Conservation (phyloP, 192 early-diverging fungal species). For the Spinellus fusiger region DNA sequence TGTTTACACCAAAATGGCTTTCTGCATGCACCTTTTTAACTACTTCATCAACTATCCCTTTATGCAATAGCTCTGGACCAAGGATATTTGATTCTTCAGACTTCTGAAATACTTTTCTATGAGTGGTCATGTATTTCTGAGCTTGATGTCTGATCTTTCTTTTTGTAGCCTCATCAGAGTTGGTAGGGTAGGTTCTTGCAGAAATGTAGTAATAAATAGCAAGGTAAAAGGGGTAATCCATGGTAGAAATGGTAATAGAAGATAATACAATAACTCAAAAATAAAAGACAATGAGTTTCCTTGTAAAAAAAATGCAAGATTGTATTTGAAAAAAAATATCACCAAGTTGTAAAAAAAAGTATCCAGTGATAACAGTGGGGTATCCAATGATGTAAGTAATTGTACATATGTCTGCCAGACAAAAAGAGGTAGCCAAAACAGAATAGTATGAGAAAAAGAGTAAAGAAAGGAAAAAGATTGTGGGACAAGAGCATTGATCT, state of each 20-base stretch:
- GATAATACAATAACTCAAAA: too few species aligned
- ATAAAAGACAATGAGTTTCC: too few species aligned
- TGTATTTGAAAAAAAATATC: too few species aligned
- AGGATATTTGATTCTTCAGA: neutral
- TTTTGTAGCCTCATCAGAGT: neutral
- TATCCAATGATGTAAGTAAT: too few species aligned
- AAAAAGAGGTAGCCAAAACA: too few species aligned
- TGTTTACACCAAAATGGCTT: neutral
- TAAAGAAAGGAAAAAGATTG: too few species aligned
- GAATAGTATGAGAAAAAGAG: too few species aligned
- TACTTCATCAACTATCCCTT: neutral
- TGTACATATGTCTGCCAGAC: too few species aligned
- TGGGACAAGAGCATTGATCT: too few species aligned
- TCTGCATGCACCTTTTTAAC: slow-evolving; percentile 3
- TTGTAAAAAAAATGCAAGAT: too few species aligned
- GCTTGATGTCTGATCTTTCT: neutral
- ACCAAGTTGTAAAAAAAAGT: too few species aligned
- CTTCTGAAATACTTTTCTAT: neutral
- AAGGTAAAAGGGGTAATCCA: neutral
- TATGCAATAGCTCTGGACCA: neutral
- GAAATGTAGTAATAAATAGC: neutral
- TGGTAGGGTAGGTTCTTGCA: neutral
- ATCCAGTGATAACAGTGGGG: too few species aligned
- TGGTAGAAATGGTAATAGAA: neutral
- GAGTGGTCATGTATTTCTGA: neutral